Evolutionary conservation across 768 basidiomycete genomes (phyloP).

Genomic region (Hirschioporus abietinus): DNA sequence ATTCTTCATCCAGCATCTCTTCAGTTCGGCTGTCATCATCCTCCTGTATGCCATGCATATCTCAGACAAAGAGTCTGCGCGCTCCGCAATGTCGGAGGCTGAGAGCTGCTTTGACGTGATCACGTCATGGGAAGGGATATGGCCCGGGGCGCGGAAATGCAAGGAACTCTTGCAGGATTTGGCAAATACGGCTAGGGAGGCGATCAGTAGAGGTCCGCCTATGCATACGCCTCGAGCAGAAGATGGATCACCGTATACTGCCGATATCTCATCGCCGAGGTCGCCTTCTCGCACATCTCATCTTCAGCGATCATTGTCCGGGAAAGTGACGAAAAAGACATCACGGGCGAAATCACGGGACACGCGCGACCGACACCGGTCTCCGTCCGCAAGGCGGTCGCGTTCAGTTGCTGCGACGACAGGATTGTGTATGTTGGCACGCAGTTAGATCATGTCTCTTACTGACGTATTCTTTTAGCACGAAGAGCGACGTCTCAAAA

Average conservation of each 20-base stretch:
- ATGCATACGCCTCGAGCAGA: slow-evolving; percentile 10
- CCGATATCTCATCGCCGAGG: background rate
- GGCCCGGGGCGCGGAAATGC: slow-evolving; percentile 87
- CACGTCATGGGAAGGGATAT: slow-evolving; percentile 77
- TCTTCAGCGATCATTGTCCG: background rate
- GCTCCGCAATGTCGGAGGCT: slow-evolving; percentile 78
- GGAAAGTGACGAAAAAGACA: background rate
- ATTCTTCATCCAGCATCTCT: slow-evolving; percentile 85
- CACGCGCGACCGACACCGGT: slow-evolving; percentile 11
- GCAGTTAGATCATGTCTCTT: background rate
- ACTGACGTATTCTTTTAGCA: background rate
- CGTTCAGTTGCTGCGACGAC: slow-evolving; percentile 1
- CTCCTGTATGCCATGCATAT: slow-evolving; percentile 84
- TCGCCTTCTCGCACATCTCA: background rate
- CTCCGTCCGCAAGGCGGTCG: slow-evolving; percentile 14
- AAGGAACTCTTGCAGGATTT: slow-evolving; percentile 73
- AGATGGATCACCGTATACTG: background rate
- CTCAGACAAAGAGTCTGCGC: slow-evolving; percentile 55
- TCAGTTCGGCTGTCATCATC: slow-evolving; percentile 84
- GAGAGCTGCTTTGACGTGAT: slow-evolving; percentile 64
- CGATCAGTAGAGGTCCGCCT: slow-evolving; percentile 35
- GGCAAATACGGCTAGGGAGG: slow-evolving; percentile 62
- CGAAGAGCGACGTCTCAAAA: background rate
- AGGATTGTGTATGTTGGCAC: background rate
- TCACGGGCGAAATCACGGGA: background rate